Evolutionary conservation across 805 yeast genomes (phyloP).

Genomic region (Cyberlindnera subsufficiens): DNA sequence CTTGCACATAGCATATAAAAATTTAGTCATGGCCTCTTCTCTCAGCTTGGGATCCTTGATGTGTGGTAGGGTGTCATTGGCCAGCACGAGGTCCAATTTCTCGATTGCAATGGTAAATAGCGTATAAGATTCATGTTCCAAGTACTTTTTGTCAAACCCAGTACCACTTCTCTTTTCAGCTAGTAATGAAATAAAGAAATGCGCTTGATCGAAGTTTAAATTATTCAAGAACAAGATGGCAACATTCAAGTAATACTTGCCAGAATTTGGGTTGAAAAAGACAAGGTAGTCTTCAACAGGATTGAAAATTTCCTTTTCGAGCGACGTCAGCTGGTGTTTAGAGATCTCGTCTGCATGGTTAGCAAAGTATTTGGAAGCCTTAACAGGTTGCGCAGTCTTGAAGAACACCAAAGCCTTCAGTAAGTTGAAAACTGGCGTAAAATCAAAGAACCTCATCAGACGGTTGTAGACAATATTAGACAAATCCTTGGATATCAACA

Average conservation of each 20-base stretch:
- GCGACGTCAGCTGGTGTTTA: conserved; percentile 15
- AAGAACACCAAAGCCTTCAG: conserved; percentile 20
- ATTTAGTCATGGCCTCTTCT: conserved; percentile 24
- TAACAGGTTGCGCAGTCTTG: conserved; percentile 21
- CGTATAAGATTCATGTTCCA: conserved; percentile 17
- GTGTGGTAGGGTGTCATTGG: conserved; percentile 28
- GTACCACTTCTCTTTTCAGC: conserved; percentile 16
- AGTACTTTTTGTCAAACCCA: conserved; percentile 18
- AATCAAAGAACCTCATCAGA: conserved; percentile 12
- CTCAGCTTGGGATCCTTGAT: conserved; percentile 14
- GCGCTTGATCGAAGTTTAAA: conserved; percentile 27
- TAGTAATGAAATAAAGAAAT: conserved; percentile 27
- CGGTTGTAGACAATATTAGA: conserved; percentile 12
- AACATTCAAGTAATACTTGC: conserved; percentile 33
- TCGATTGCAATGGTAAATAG: conserved; percentile 26
- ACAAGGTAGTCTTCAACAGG: conserved; percentile 17
- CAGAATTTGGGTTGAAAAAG: conserved; percentile 26
- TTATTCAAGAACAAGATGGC: conserved; percentile 31
- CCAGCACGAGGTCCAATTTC: conserved; percentile 25
- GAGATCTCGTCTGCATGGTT: conserved; percentile 25
- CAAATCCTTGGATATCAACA: conserved; percentile 8
- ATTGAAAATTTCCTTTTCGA: conserved; percentile 19
- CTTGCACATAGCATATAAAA: conserved; percentile 34
- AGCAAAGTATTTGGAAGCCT: conserved; percentile 27
- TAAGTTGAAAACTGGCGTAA: conserved; percentile 15